Evolutionary conservation across 2,329 filamentous ascomycete genomes (phyloP).

Genomic region (Fusarium denticulatum): DNA sequence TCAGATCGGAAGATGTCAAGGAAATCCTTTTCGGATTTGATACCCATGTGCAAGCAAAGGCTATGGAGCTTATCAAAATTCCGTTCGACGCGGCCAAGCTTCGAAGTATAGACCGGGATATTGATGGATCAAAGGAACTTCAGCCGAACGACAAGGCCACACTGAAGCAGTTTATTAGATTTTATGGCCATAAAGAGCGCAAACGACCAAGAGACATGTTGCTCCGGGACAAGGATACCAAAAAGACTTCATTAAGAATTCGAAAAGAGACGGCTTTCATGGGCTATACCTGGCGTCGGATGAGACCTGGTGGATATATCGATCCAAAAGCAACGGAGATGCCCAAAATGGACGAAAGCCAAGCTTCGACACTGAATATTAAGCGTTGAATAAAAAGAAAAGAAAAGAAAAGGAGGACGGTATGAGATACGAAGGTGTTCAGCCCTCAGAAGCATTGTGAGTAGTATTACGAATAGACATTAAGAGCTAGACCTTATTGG

Average conservation of each 20-base stretch:
- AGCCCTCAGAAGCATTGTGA: conserved; percentile 6
- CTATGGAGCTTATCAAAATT: conserved; percentile 56
- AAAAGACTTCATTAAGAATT: conserved; percentile 76
- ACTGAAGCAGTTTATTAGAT: conserved; percentile 61
- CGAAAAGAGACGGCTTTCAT: conserved; percentile 86
- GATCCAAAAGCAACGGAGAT: conserved; percentile 10
- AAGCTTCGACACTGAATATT: neutral
- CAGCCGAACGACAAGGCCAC: conserved; percentile 51
- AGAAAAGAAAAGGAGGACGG: neutral
- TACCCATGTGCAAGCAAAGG: conserved; percentile 53
- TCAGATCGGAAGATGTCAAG: conserved; percentile 46
- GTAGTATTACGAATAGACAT: conserved; percentile 43
- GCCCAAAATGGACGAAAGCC: neutral
- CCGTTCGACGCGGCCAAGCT: conserved; percentile 61
- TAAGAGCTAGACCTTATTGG: conserved; percentile 35
- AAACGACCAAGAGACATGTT: conserved; percentile 87
- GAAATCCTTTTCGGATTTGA: conserved; percentile 52
- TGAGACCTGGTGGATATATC: conserved; percentile 49
- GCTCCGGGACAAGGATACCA: conserved; percentile 76
- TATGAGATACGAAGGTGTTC: neutral
- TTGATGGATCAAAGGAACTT: conserved; percentile 53
- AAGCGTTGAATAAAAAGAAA: neutral
- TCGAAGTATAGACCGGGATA: conserved; percentile 60
- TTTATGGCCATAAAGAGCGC: conserved; percentile 70
- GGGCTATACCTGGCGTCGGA: conserved; percentile 84